phyloP scores from a whole-genome alignment of 148 eudicot species.

The Vaccinium macrocarpon region DNA sequence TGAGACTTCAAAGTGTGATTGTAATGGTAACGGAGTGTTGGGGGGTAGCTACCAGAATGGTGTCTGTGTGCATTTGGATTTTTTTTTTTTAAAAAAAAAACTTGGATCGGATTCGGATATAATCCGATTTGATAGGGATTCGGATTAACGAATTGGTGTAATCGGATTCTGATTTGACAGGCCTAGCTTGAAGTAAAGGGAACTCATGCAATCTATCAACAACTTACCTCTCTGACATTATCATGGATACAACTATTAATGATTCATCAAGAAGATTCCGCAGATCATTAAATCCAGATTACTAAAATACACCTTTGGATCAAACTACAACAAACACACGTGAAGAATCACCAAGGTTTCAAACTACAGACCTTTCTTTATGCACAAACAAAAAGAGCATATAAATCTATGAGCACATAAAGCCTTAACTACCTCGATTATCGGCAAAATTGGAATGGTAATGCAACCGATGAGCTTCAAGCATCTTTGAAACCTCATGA shows the following conservation, averaged over 20 bases:
- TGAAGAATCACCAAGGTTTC: neutral
- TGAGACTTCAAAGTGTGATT: neutral
- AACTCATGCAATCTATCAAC: neutral
- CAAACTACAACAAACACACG: neutral
- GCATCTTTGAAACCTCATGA: constrained; percentile 78
- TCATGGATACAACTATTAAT: neutral
- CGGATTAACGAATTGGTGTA: too few relatives aligned
- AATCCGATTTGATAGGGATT: too few relatives aligned
- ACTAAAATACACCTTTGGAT: neutral
- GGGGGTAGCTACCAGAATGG: constrained; percentile 52
- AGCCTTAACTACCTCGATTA: constrained; percentile 40
- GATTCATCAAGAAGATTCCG: neutral
- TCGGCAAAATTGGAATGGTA: constrained; percentile 96
- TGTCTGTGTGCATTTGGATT: too few relatives aligned
- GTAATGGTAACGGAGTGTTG: constrained; percentile 5
- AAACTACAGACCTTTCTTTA: neutral
- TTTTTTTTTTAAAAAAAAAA: too few relatives aligned
- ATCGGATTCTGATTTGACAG: too few relatives aligned
- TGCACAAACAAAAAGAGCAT: neutral
- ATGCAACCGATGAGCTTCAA: constrained; percentile 91
- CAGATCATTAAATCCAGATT: neutral
- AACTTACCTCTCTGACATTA: neutral
- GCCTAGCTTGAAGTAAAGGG: neutral
- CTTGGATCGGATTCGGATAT: too few relatives aligned
- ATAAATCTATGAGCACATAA: constrained; percentile 5